A percentile compares a stretch with the other conserved stretches of the same genome.
These are phyloP conservation scores for Hymenotorrendiella dingleyae DNA, from an alignment of 2,329 filamentous ascomycete species.

Conservation along the genomic window DNA sequence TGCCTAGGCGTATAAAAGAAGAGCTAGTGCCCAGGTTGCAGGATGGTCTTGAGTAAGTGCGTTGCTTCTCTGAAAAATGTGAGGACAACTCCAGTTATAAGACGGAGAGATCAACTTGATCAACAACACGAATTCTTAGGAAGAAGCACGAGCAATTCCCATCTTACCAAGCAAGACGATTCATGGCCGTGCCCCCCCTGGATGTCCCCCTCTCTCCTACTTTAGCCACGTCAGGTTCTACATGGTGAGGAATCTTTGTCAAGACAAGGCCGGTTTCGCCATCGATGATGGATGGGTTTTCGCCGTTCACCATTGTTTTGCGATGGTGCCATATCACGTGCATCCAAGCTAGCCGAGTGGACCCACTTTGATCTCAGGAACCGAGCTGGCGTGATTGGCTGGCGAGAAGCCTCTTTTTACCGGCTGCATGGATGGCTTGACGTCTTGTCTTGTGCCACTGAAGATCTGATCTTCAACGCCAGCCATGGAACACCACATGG, in stretches of 20 bases:
- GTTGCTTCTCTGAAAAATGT: neutral
- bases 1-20: neutral
- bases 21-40: neutral
- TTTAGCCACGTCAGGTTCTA: no score
- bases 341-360: neutral
- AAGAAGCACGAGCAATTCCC: no score
- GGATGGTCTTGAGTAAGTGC: neutral
- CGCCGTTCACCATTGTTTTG: neutral
- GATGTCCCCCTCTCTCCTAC: neutral
- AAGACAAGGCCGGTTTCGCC: slow-evolving; percentile 6
- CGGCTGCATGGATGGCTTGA: neutral
- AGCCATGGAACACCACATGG: no score
- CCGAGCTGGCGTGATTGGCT: neutral
- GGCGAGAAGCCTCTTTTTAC: neutral
- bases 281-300: slow-evolving; percentile 1
- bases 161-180: slow-evolving; percentile 4
- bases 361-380: neutral
- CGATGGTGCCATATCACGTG: neutral
- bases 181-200: neutral
- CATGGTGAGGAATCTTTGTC: neutral
- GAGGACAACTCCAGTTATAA: neutral
- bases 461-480: neutral
- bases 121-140: no score
- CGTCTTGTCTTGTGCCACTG: neutral
- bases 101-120: neutral